Percentiles rank a stretch among this genome's conserved stretches.
Conservation (phyloP, 345 rosid genomes). For the Brassica rapa region DNA sequence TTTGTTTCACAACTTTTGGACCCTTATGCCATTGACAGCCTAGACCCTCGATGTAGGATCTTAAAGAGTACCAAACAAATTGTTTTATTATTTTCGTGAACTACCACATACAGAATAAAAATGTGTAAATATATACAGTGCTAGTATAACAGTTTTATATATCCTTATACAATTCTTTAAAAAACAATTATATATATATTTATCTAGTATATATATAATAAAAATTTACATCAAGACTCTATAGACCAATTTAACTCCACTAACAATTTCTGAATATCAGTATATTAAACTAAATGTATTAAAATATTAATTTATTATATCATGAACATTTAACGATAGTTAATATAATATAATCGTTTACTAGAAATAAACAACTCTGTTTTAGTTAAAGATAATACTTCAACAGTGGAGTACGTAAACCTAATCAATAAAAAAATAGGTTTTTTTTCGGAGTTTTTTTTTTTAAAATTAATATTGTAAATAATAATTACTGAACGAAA, state of each 20-base stretch:
- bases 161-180: neutral
- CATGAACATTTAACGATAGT: neutral
- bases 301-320: too few species aligned
- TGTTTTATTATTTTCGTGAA: conserved; percentile 27
- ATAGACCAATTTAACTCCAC: neutral
- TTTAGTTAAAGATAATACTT: neutral
- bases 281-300: neutral
- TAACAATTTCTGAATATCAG: neutral
- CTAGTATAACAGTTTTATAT: neutral
- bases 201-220: neutral
- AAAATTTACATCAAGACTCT: neutral
- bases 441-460: neutral
- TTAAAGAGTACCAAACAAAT: neutral
- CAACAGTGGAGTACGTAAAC: neutral
- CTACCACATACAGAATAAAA: conserved; percentile 14
- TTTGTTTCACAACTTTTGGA: conserved; percentile 31
- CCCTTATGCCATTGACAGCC: conserved; percentile 35
- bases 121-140: neutral
- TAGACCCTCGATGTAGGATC: conserved; percentile 27
- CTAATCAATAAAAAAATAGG: neutral
- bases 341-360: neutral
- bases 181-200: neutral
- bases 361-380: neutral
- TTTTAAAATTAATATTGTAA: neutral
- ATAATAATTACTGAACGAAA: neutral